Evolutionary conservation across 371 early-diverging fungal species (phyloP).

Genomic region (Dinochytrium kinnereticum): DNA sequence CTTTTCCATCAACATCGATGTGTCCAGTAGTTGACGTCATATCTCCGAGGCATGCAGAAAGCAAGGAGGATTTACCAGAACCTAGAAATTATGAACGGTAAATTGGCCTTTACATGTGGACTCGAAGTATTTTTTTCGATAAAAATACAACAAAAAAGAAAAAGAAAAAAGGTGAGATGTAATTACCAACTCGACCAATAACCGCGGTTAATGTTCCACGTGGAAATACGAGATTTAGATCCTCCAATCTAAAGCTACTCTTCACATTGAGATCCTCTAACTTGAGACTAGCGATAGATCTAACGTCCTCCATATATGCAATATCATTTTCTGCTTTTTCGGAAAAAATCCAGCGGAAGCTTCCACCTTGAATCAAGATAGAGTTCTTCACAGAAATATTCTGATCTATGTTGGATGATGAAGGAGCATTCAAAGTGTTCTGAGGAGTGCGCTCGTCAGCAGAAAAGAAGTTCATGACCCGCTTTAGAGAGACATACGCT

Average conservation of each 20-base stretch:
- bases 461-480: background rate
- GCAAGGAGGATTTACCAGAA: conserved; percentile 57
- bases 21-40: conserved; percentile 42
- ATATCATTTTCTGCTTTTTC: background rate
- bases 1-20: conserved; percentile 62
- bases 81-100: too few species aligned
- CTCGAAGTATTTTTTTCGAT: too few species aligned
- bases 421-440: too few species aligned
- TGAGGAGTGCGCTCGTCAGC: conserved; percentile 5
- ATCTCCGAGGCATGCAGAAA: conserved; percentile 57
- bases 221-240: conserved; percentile 37
- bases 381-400: too few species aligned
- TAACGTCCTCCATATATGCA: background rate
- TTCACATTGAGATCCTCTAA: too few species aligned
- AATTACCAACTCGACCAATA: conserved; percentile 51
- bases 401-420: too few species aligned
- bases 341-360: too few species aligned
- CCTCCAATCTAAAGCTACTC: background rate
- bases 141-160: background rate
- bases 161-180: background rate
- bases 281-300: too few species aligned
- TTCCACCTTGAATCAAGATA: background rate
- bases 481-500: background rate
- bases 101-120: too few species aligned
- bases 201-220: conserved; percentile 50